These are phyloP conservation scores for Gamarada debralockiae DNA, from an alignment of 495 filamentous ascomycete genomes.

Conservation along the genomic window DNA sequence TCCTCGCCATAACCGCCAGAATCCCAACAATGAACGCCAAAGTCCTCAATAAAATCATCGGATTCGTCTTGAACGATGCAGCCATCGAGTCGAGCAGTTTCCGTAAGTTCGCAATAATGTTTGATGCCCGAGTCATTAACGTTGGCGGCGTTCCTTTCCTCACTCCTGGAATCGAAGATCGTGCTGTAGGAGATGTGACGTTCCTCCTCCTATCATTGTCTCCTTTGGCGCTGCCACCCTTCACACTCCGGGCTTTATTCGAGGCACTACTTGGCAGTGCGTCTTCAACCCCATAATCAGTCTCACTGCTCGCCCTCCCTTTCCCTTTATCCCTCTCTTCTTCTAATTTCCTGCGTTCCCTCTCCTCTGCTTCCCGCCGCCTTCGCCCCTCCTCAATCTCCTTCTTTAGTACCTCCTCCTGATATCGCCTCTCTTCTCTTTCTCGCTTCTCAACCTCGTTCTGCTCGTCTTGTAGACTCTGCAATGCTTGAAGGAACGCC, in stretches of 20 bases:
- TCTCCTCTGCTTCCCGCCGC: slow-evolving; percentile 50
- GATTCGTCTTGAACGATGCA: slow-evolving; percentile 62
- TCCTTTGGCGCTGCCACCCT: slow-evolving; percentile 34
- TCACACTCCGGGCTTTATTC: slow-evolving; percentile 16
- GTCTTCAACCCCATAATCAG: slow-evolving; percentile 54
- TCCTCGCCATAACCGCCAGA: slow-evolving; percentile 68
- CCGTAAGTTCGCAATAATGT: slow-evolving; percentile 50
- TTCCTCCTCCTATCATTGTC: slow-evolving; percentile 23
- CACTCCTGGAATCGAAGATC: slow-evolving; percentile 26
- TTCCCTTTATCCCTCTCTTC: slow-evolving; percentile 26
- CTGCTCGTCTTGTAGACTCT: slow-evolving; percentile 71
- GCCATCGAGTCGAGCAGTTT: slow-evolving; percentile 60
- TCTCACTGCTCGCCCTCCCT: slow-evolving; percentile 45
- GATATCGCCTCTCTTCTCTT: slow-evolving; percentile 59
- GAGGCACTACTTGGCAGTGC: slow-evolving; percentile 9
- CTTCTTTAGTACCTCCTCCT: slow-evolving; percentile 52
- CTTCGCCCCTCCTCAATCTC: slow-evolving; percentile 57
- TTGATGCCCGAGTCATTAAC: slow-evolving; percentile 44
- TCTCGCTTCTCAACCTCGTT: slow-evolving; percentile 57
- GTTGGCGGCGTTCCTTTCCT: slow-evolving; percentile 33
- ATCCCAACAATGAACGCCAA: slow-evolving; percentile 82
- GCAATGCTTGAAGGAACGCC: slow-evolving; percentile 69
- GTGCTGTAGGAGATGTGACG: slow-evolving; percentile 15
- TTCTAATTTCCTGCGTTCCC: slow-evolving; percentile 32
- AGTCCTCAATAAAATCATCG: slow-evolving; percentile 67